These are phyloP conservation scores for Sarocladium strictum DNA, from an alignment of 2,329 filamentous ascomycete genomes.

Conservation along the genomic window DNA sequence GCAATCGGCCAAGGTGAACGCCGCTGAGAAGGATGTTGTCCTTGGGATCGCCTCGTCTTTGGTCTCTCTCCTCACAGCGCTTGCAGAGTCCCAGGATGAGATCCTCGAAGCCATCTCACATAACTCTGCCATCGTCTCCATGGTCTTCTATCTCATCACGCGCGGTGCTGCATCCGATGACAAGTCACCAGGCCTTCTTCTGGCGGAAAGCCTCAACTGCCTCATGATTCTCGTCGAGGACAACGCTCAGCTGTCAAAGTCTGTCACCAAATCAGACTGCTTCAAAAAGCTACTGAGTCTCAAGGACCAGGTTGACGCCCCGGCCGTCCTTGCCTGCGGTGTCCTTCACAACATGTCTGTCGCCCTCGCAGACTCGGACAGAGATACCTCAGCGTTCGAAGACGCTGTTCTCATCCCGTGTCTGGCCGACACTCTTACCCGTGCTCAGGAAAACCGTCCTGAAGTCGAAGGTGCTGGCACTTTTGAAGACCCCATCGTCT, in stretches of 20 bases:
- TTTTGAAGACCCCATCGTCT: conserved; percentile 34
- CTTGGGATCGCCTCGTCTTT: conserved; percentile 51
- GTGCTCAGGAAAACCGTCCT: conserved; percentile 16
- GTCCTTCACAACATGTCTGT: conserved; percentile 58
- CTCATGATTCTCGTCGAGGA: conserved; percentile 56
- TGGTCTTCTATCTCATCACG: conserved; percentile 48
- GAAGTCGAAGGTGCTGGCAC: conserved; percentile 22
- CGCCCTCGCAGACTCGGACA: conserved; percentile 21
- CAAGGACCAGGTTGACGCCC: conserved; percentile 39
- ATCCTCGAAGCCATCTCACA: conserved; percentile 48
- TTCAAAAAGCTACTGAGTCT: conserved; percentile 45
- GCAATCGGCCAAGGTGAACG: conserved; percentile 36
- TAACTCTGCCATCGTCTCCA: conserved; percentile 41
- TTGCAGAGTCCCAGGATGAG: conserved; percentile 56
- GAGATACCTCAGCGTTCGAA: conserved; percentile 20
- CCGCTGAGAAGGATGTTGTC: conserved; percentile 48
- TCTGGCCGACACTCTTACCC: conserved; percentile 27
- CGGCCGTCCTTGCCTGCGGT: conserved; percentile 51
- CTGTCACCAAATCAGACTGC: conserved; percentile 45
- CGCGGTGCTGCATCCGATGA: conserved; percentile 26
- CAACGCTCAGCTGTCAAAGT: conserved; percentile 45
- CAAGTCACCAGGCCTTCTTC: not conserved
- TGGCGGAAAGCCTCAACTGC: conserved; percentile 42
- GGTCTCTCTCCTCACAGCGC: conserved; percentile 43
- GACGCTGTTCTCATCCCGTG: conserved; percentile 30